Conservation (phyloP, 345 rosid genomes). For the Dipteronia sinensis region DNA sequence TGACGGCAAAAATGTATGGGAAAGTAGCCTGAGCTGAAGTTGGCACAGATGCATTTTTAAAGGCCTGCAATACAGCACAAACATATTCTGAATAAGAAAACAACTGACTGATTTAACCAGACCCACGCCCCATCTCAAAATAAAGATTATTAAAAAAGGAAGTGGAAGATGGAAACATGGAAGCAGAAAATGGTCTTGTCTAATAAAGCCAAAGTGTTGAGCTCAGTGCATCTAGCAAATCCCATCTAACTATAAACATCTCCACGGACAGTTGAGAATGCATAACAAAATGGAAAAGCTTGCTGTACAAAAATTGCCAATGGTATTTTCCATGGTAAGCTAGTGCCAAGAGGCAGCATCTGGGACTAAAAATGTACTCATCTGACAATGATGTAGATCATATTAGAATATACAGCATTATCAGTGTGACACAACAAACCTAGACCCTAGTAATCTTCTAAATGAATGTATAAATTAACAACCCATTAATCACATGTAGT, state of each 20-base stretch:
- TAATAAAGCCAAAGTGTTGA: background rate
- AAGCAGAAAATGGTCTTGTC: background rate
- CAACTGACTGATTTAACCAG: background rate
- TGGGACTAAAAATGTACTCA: background rate
- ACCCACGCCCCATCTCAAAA: background rate
- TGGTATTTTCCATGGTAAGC: background rate
- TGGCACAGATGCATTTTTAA: slow-evolving; percentile 78
- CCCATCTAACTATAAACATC: background rate
- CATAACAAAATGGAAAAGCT: background rate
- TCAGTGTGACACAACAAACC: background rate
- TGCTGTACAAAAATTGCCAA: too few relatives aligned
- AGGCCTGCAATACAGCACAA: slow-evolving; percentile 52
- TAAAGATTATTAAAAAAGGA: background rate
- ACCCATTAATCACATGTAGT: background rate
- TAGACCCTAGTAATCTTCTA: background rate
- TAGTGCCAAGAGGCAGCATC: background rate
- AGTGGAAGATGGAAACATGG: background rate
- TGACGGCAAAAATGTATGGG: slow-evolving; percentile 76
- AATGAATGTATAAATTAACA: background rate
- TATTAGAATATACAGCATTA: background rate
- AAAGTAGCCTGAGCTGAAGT: slow-evolving; percentile 78
- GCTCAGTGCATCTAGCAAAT: background rate
- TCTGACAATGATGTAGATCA: background rate
- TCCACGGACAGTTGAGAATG: background rate
- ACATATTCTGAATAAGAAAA: background rate